These are phyloP conservation scores for Steccherinum ochraceum DNA, from an alignment of 768 basidiomycete genomes.

Conservation along the genomic window DNA sequence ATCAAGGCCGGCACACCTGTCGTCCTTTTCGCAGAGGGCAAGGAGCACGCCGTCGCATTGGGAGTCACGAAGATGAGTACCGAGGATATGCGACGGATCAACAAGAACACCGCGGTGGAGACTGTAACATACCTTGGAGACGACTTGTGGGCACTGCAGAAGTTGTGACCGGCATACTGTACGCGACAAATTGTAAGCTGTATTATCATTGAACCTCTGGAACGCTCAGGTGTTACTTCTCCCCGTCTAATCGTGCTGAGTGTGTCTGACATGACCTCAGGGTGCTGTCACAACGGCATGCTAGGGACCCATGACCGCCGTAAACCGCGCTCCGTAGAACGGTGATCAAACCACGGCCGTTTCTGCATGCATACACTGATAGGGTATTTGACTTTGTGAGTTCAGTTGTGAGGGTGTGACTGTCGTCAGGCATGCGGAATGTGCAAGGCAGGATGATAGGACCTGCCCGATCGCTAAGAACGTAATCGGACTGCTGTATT, in stretches of 20 bases:
- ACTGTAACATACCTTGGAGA: conserved; percentile 82
- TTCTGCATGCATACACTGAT: not conserved
- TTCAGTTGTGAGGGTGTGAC: not conserved
- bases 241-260: not conserved
- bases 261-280: not conserved
- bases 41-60: conserved; percentile 83
- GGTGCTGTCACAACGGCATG: not conserved
- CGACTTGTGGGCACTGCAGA: conserved; percentile 62
- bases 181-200: not conserved
- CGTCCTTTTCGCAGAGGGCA: conserved; percentile 94
- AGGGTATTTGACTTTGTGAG: not conserved
- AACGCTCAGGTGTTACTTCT: not conserved
- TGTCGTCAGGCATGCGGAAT: not conserved
- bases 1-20: conserved; percentile 72
- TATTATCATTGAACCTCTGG: not conserved
- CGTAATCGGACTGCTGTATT: not conserved
- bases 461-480: not conserved
- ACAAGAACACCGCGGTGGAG: conserved; percentile 88
- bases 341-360: not conserved
- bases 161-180: conserved; percentile 5
- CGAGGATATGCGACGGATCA: conserved; percentile 85
- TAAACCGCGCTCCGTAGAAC: not conserved
- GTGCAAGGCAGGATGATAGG: not conserved
- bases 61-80: conserved; percentile 73
- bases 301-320: not conserved